These are phyloP conservation scores for Hanseniaspora lachancei DNA, from an alignment of 805 yeast genomes.

Conservation along the genomic window DNA sequence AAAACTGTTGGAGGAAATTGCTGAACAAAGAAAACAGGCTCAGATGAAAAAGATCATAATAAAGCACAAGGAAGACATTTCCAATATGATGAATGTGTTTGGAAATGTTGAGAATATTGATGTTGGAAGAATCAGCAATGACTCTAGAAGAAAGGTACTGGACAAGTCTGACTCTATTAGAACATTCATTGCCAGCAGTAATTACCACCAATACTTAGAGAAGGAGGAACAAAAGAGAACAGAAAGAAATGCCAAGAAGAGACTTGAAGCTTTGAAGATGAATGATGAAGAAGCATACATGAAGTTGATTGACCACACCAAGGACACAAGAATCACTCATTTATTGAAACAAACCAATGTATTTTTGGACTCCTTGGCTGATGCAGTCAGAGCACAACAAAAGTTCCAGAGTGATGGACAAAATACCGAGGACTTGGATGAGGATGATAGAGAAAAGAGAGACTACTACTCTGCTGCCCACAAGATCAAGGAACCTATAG, in stretches of 20 bases:
- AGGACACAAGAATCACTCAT: slow-evolving; percentile 78
- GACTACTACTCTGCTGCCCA: slow-evolving; percentile 80
- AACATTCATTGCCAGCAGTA: not conserved
- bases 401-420: slow-evolving; percentile 17
- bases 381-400: slow-evolving; percentile 69
- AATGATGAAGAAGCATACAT: slow-evolving; percentile 82
- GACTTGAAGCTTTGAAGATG: slow-evolving; percentile 75
- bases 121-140: slow-evolving; percentile 25
- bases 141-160: slow-evolving; percentile 21
- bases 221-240: slow-evolving; percentile 63
- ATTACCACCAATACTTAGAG: slow-evolving; percentile 42
- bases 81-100: slow-evolving; percentile 38
- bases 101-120: slow-evolving; percentile 23
- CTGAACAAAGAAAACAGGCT: slow-evolving; percentile 44
- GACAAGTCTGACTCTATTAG: slow-evolving; percentile 16
- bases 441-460: slow-evolving; percentile 46
- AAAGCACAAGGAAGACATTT: slow-evolving; percentile 30
- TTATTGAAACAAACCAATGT: slow-evolving; percentile 65
- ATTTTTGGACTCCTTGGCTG: slow-evolving; percentile 64
- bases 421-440: slow-evolving; percentile 28
- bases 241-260: slow-evolving; percentile 73
- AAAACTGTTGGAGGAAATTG: slow-evolving; percentile 59
- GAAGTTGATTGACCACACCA: slow-evolving; percentile 70
- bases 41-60: slow-evolving; percentile 35
- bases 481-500: slow-evolving; percentile 51